phyloP scores from a whole-genome alignment of 1,139 yeast species.

The Geotrichum histeridarum region DNA sequence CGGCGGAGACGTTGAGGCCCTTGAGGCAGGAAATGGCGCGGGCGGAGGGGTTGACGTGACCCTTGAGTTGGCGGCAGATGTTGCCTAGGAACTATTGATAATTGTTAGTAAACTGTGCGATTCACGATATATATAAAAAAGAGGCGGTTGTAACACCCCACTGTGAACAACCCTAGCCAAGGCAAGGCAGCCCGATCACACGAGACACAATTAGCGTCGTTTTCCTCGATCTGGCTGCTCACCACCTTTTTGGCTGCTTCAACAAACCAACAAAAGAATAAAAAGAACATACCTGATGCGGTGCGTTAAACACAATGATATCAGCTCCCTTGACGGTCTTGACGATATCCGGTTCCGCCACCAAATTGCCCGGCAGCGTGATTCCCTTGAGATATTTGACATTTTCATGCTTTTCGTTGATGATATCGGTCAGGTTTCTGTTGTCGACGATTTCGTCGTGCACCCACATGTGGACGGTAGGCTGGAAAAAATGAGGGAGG shows the following conservation, averaged over 20 bases:
- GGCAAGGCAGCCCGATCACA: no score
- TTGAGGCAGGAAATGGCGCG: slow-evolving; percentile 91
- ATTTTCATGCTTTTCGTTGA: slow-evolving; percentile 81
- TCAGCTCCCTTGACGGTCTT: slow-evolving; percentile 73
- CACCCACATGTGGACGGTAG: slow-evolving; percentile 89
- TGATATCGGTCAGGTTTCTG: slow-evolving; percentile 73
- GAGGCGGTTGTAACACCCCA: no score
- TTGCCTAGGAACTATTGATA: slow-evolving; percentile 51
- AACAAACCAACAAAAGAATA: neutral
- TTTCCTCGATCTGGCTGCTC: no score
- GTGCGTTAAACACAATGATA: slow-evolving; percentile 81
- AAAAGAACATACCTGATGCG: slow-evolving; percentile 55
- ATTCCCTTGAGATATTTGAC: slow-evolving; percentile 80
- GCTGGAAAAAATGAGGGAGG: slow-evolving; percentile 61
- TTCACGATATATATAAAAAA: no score
- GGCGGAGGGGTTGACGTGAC: slow-evolving; percentile 59
- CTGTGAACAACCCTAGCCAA: no score
- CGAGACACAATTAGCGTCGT: no score
- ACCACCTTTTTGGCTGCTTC: neutral
- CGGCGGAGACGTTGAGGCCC: slow-evolving; percentile 78
- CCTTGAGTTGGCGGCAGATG: slow-evolving; percentile 68
- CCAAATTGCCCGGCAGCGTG: slow-evolving; percentile 68
- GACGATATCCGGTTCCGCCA: slow-evolving; percentile 77
- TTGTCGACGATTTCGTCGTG: slow-evolving; percentile 67
- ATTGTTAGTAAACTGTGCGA: no score